Evolutionary conservation across 23 red algal species (phyloP).

Genomic region (Cyanidium caldarium): DNA sequence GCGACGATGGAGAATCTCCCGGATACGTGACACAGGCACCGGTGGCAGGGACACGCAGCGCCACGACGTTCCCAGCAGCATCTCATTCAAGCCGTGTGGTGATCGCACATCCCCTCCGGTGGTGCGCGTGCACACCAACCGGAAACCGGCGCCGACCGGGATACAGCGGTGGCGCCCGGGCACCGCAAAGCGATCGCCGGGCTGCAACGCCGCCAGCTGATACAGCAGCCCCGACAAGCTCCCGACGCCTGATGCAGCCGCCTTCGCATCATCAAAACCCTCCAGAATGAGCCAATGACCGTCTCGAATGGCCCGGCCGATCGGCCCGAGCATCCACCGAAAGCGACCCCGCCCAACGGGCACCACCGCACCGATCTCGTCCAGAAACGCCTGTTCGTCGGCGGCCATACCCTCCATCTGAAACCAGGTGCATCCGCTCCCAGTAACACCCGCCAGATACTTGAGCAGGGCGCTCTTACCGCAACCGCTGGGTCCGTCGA

Average conservation of each 20-base stretch:
- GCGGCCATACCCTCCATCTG: slow-evolving; percentile 22
- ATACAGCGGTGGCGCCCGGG: slow-evolving; percentile 35
- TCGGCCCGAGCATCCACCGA: slow-evolving; percentile 62
- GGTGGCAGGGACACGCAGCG: neutral
- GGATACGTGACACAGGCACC: neutral
- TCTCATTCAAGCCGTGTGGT: too few relatives aligned
- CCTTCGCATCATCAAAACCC: too few relatives aligned
- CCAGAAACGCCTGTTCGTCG: slow-evolving; percentile 53
- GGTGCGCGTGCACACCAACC: slow-evolving; percentile 49
- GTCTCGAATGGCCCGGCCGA: slow-evolving; percentile 39
- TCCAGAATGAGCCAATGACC: slow-evolving; percentile 71
- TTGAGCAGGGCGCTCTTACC: slow-evolving; percentile 54
- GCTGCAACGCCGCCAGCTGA: slow-evolving; percentile 25
- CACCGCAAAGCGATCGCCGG: slow-evolving; percentile 27
- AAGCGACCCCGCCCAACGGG: slow-evolving; percentile 45
- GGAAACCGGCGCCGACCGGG: slow-evolving; percentile 30
- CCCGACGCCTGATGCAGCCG: too few relatives aligned
- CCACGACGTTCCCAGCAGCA: too few relatives aligned
- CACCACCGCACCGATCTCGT: slow-evolving; percentile 47
- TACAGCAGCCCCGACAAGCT: slow-evolving; percentile 1
- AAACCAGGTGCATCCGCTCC: slow-evolving; percentile 13
- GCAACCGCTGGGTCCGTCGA: slow-evolving; percentile 49
- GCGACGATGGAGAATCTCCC: neutral
- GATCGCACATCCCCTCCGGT: too few relatives aligned
- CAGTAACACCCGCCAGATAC: slow-evolving; percentile 16